Evolutionary conservation across 306 rosid species (phyloP).

Genomic region (Cicer yamashitae): DNA sequence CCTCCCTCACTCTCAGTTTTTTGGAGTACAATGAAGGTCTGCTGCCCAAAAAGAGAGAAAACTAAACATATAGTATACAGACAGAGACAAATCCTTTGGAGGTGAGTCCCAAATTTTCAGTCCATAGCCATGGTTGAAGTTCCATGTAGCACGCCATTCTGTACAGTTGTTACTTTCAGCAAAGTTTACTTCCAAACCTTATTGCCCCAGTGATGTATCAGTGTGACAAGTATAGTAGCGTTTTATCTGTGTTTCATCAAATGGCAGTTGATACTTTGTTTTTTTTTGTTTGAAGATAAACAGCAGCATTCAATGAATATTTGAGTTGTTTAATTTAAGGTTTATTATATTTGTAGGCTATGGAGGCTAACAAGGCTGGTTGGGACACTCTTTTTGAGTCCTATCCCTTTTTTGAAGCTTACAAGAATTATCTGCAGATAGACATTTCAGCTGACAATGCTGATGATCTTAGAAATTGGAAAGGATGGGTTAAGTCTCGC

Average conservation of each 20-base stretch:
- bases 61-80: neutral
- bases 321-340: conserved; percentile 31
- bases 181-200: conserved; percentile 7
- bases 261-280: neutral
- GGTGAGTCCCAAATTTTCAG: neutral
- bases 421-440: conserved; percentile 82
- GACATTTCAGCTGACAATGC: conserved; percentile 78
- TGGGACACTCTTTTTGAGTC: conserved; percentile 92
- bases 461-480: conserved; percentile 91
- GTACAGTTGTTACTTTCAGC: neutral
- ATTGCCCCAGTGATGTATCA: neutral
- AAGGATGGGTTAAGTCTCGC: conserved; percentile 99
- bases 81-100: neutral
- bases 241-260: conserved; percentile 5
- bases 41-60: neutral
- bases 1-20: neutral
- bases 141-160: conserved; percentile 2
- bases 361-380: conserved; percentile 79
- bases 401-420: conserved; percentile 81
- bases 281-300: neutral
- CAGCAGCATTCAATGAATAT: neutral
- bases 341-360: conserved; percentile 67
- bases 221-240: neutral
- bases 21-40: neutral
- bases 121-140: conserved; percentile 12